Percentiles rank a stretch among this genome's conserved stretches.
Conservation (phyloP, 495 filamentous ascomycete species). For the Neurospora sp. region DNA sequence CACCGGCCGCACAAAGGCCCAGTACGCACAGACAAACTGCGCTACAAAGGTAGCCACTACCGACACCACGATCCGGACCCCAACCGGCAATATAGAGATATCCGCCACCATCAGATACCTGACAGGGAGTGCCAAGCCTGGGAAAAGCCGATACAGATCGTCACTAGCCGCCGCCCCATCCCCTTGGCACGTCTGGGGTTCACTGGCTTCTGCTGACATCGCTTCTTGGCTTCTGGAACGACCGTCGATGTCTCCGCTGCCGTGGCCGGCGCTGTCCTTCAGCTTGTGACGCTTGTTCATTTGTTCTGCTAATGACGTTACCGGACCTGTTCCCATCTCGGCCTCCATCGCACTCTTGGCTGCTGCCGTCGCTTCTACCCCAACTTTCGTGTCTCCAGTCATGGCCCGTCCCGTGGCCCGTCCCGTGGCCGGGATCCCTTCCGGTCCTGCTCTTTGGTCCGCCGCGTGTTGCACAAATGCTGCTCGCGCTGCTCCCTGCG, state of each 20-base stretch:
- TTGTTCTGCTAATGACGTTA: background rate
- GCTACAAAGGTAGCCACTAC: background rate
- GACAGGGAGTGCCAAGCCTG: background rate
- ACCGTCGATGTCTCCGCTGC: conserved; percentile 10
- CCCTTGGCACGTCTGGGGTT: background rate
- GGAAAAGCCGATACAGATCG: background rate
- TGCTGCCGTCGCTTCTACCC: conserved; percentile 1
- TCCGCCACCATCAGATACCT: background rate
- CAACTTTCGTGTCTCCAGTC: background rate
- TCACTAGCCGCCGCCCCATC: background rate
- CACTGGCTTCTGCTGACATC: background rate
- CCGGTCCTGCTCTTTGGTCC: background rate
- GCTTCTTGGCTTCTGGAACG: background rate
- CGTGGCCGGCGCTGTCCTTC: conserved; percentile 1
- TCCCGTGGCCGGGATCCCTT: background rate
- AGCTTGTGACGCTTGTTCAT: background rate
- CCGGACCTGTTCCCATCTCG: background rate
- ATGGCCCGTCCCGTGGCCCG: background rate
- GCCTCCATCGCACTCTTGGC: background rate
- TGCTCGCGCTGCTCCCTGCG: conserved; percentile 17
- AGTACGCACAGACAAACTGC: conserved; percentile 14
- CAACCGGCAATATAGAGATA: background rate
- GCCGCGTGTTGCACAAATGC: conserved; percentile 9
- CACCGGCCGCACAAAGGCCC: conserved; percentile 18
- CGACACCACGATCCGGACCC: conserved; percentile 1